Conservation (phyloP, 495 filamentous ascomycete genomes). For the Neurospora sp. region DNA sequence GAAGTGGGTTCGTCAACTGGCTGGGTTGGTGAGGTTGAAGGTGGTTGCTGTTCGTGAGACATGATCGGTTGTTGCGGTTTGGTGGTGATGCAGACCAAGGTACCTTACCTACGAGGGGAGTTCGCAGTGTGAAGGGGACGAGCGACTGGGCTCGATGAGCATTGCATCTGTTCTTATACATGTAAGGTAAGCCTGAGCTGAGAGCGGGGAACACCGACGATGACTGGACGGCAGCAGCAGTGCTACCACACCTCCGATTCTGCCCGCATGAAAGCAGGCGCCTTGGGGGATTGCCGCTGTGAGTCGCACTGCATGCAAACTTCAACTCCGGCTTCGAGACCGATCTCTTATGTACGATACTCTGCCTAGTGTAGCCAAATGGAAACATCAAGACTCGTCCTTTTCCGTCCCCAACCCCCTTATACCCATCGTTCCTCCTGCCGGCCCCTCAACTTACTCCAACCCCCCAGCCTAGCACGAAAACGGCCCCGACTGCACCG, state of each 20-base stretch:
- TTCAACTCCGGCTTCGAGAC: background rate
- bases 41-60: background rate
- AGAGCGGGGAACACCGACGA: background rate
- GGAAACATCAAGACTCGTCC: background rate
- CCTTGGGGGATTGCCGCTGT: background rate
- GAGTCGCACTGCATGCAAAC: background rate
- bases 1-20: background rate
- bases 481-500: conserved; percentile 13
- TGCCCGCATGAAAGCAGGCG: background rate
- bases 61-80: background rate
- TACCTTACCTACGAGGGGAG: too few species aligned
- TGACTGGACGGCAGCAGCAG: background rate
- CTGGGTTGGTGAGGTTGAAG: background rate
- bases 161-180: too few species aligned
- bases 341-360: background rate
- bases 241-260: background rate
- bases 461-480: conserved; percentile 5
- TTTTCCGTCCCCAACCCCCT: background rate
- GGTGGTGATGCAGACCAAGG: too few species aligned
- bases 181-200: background rate
- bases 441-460: too few species aligned
- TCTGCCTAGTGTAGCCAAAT: background rate
- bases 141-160: too few species aligned
- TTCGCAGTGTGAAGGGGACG: too few species aligned
- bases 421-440: too few species aligned